Evolutionary conservation across 169 alveolate genomes (phyloP), one percentile per base, ranked within the genome.

Genomic region (Plasmodium malariae): DNA sequence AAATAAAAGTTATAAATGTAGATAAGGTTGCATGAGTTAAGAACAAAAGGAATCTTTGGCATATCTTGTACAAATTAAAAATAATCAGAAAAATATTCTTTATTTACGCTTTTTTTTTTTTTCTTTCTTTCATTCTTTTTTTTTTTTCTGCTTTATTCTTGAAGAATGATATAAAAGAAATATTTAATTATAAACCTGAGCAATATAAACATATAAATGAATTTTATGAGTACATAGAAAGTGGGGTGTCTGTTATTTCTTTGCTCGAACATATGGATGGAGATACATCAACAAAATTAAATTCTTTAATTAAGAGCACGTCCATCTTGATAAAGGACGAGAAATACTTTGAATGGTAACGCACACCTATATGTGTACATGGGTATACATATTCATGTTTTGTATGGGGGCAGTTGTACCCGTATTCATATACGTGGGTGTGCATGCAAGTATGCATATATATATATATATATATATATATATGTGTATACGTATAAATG

Each of bases 191-290:
- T 21, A 65, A 26, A 48, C 91, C 91, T 54, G 91, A 48, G 2
- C 91, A 83, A 43, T 83, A 83, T 28, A 83, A 59, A 36, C 37
- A 43, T 69, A 54, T 68, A 21, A 34, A 70, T 30, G 91, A 67
- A 17, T 83, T 83, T 67, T 83, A 83, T 70, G 91, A 51, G 19
- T 83, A 83, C 59, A 72, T 83, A 59, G 91, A 67, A 83, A 83
- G 91, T 36, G 91, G 91, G 24, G 17, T 83, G 69, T 65, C 86
- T 9, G 80, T 83, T 37, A 55, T 83, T 43, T 67, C 49, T 49
- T 68, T 83, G 49, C 21, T 83, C 51, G 74, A 83, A 14, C 72
- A 67, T 26, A 48, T 51, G 24, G 54, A 83, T 9, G 91, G 91
- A 37, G 80, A 69, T 24, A 67, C 91, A 32, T 9, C 28, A 7